Evolutionary conservation across 2,329 filamentous ascomycete genomes (phyloP).

Genomic region (Trichoderma sp.): DNA sequence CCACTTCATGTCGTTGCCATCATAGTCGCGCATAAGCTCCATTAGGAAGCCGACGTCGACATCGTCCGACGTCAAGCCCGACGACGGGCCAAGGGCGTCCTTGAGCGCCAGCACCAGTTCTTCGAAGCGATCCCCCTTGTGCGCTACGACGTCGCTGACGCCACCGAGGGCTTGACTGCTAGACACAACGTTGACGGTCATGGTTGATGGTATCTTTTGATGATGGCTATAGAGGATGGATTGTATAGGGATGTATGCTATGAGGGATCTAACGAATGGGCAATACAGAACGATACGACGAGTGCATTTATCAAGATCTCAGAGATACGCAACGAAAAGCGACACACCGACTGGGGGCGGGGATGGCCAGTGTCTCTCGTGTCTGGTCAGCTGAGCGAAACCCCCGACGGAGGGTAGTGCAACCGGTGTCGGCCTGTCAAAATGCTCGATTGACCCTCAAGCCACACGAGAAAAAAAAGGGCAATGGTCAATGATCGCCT

Average conservation of each 20-base stretch:
- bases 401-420: constrained; percentile 10
- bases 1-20: constrained; percentile 70
- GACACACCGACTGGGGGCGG: constrained; percentile 30
- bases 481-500: constrained; percentile 16
- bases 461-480: background rate
- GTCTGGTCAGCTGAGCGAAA: constrained; percentile 24
- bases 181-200: constrained; percentile 38
- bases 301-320: background rate
- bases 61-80: constrained; percentile 77
- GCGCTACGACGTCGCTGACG: constrained; percentile 26
- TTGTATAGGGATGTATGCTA: constrained; percentile 9
- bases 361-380: constrained; percentile 26
- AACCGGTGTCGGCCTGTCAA: constrained; percentile 23
- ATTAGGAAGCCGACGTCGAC: constrained; percentile 72
- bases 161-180: constrained; percentile 25
- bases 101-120: constrained; percentile 72
- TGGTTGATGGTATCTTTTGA: constrained; percentile 28
- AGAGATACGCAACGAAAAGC: constrained; percentile 23
- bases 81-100: constrained; percentile 71
- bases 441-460: constrained; percentile 2
- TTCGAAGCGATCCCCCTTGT: constrained; percentile 54
- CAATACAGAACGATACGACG: background rate
- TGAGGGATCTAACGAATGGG: background rate
- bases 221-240: constrained; percentile 7
- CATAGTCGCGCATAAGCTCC: constrained; percentile 71